Percentiles rank a stretch among this genome's conserved stretches.
phyloP scores from a whole-genome alignment of 805 yeast species.

The Yarrowia bubula region DNA sequence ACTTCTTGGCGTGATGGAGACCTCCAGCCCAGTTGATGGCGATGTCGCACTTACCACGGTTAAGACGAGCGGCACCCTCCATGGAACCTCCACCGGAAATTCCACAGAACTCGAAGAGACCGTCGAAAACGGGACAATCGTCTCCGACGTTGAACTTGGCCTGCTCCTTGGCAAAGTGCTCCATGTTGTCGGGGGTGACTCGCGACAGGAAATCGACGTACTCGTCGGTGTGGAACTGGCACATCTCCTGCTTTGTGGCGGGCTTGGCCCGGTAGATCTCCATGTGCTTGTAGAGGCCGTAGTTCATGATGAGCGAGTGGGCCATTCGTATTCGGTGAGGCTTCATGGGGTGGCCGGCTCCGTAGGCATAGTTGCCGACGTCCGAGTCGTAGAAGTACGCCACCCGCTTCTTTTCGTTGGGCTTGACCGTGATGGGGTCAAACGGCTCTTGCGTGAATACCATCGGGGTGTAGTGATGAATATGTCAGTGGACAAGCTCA shows the following conservation, averaged over 20 bases:
- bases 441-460: conserved; percentile 27
- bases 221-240: conserved; percentile 97
- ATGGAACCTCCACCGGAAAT: conserved; percentile 91
- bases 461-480: conserved; percentile 1
- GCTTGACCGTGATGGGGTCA: conserved; percentile 28
- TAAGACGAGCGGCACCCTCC: conserved; percentile 78
- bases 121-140: conserved; percentile 94
- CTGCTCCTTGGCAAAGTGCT: conserved; percentile 81
- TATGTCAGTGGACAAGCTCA: background rate
- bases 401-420: conserved; percentile 27
- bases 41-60: conserved; percentile 83
- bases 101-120: conserved; percentile 85
- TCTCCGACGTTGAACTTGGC: conserved; percentile 94
- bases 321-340: conserved; percentile 99
- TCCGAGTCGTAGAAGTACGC: conserved; percentile 48
- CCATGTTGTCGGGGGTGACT: conserved; percentile 89
- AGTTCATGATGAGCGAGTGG: conserved; percentile 93
- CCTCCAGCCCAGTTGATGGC: conserved; percentile 98
- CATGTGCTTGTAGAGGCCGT: conserved; percentile 94
- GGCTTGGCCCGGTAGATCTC: conserved; percentile 96
- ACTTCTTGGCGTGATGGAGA: conserved; percentile 91
- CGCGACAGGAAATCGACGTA: conserved; percentile 88
- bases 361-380: conserved; percentile 96
- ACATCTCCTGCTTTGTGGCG: conserved; percentile 96
- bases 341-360: conserved; percentile 98